phyloP scores from a whole-genome alignment of 2,329 filamentous ascomycete genomes.

The Rasamsonia emersonii region DNA sequence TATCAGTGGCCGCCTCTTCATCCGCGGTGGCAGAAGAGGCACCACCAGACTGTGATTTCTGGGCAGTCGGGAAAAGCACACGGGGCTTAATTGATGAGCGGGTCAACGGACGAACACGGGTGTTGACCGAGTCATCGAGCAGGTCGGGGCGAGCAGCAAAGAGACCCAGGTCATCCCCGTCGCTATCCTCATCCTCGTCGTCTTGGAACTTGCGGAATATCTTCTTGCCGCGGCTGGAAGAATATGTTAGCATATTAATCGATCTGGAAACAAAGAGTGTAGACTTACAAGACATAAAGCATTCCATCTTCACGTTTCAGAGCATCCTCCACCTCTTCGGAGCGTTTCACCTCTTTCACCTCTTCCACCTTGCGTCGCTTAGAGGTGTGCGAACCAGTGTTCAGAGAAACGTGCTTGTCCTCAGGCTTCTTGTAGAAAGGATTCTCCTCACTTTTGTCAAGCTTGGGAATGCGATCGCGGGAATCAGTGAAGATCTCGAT shows the following conservation, averaged over 20 bases:
- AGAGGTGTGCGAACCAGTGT: conserved; percentile 19
- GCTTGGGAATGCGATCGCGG: conserved; percentile 50
- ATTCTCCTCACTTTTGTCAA: conserved; percentile 45
- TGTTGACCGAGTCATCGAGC: conserved; percentile 20
- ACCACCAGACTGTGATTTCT: conserved; percentile 32
- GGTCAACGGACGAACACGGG: conserved; percentile 42
- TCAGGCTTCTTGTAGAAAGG: conserved; percentile 43
- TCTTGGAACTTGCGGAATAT: conserved; percentile 49
- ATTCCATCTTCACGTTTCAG: conserved; percentile 48
- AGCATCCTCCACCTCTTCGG: conserved; percentile 41
- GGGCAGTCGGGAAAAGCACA: conserved; percentile 47
- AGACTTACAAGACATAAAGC: conserved; percentile 53
- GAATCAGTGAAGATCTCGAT: conserved; percentile 57
- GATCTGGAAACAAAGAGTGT: conserved; percentile 1
- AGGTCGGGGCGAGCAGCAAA: conserved; percentile 31
- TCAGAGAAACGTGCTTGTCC: conserved; percentile 15
- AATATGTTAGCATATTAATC: conserved; percentile 18
- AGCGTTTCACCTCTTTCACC: conserved; percentile 18
- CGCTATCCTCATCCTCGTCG: conserved; percentile 28
- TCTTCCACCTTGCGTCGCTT: conserved; percentile 34
- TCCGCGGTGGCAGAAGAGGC: conserved; percentile 32
- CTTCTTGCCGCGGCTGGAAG: conserved; percentile 51
- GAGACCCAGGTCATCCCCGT: conserved; percentile 33
- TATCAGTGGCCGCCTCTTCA: conserved; percentile 48
- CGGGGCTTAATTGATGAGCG: conserved; percentile 52